phyloP scores from a whole-genome alignment of 768 basidiomycete genomes.

The Tubosaeta sp. region DNA sequence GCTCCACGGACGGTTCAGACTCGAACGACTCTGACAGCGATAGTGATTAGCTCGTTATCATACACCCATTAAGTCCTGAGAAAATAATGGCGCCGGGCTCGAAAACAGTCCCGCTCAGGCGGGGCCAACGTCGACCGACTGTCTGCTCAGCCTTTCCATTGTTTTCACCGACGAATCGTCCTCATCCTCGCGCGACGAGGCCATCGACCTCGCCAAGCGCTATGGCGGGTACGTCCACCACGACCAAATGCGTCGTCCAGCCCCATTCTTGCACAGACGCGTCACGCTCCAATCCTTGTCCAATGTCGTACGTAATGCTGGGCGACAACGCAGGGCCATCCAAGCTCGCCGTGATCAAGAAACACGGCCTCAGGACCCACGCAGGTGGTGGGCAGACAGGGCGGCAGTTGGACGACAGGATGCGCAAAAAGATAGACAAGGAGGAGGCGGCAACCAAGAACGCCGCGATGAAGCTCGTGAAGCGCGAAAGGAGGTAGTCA shows the following conservation, averaged over 20 bases:
- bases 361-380: conserved; percentile 69
- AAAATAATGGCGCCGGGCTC: conserved; percentile 39
- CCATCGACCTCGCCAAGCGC: conserved; percentile 83
- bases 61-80: neutral
- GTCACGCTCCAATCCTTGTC: conserved; percentile 85
- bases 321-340: conserved; percentile 85
- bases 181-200: conserved; percentile 84
- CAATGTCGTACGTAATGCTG: conserved; percentile 83
- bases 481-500: conserved; percentile 51
- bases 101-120: conserved; percentile 58
- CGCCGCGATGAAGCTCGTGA: conserved; percentile 76
- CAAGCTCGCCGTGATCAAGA: conserved; percentile 84
- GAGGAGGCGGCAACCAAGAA: conserved; percentile 72
- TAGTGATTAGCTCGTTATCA: conserved; percentile 17
- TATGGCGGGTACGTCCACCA: conserved; percentile 74
- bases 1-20: conserved; percentile 27
- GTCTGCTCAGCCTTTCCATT: conserved; percentile 80
- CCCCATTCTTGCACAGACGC: conserved; percentile 45
- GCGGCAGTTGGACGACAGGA: conserved; percentile 66
- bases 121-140: conserved; percentile 74
- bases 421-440: conserved; percentile 73
- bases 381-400: conserved; percentile 43
- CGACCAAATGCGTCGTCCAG: neutral
- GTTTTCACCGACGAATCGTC: conserved; percentile 95
- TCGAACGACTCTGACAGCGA: conserved; percentile 20